Evolutionary conservation across 1,284 basidiomycete genomes (phyloP), one percentile per base, ranked within the genome.

Genomic region (Moniliella sp.): DNA sequence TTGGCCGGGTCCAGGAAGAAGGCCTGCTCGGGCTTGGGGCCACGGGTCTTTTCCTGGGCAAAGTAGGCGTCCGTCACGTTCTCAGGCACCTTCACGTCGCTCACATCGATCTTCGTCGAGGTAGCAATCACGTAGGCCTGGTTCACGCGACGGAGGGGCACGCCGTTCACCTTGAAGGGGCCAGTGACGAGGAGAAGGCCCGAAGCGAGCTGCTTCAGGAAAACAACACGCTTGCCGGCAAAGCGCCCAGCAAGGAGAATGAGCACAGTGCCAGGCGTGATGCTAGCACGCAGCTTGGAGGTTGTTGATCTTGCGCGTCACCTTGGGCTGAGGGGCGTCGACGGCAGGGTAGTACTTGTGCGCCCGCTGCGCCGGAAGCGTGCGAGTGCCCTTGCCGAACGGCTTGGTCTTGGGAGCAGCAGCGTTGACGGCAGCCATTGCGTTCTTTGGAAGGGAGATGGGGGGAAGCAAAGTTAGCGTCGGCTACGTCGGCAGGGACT

Each of bases 111-210:
- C 68, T 80, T 86, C 61, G 91, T 94, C 43, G 83, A 84, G 43
- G 91, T 99, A 44, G 88, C 83, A 61, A 99, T 94, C 44, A 91
- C 86, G 65, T 97, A 99, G 37, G 91, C 84, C 71, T 94, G 88
- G 71, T 88, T 91, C 45, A 99, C 86, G 64, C 91, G 75, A 63
- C 88, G 75, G 62, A 99, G 71, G 53, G 91, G 91, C 28, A 99
- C 91, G 65, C 91, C 91, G 67, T 97, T 99, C 64, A 97, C 62
- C 74, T 88, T 93, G 75, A 75, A 94, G 36, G 91, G 91, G 41
- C 91, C 91, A 32, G 84, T 88, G 57, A 97, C 83, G 64, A 99
- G 72, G 56, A 99, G 67, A 53, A 97, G 67, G 44, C 88, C 88
- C 47, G 78, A 82, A 54, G 73, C 73, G 63, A 97, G 69, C 70